Evolutionary conservation across 768 basidiomycete genomes (phyloP), one percentile per base, ranked within the genome.

Genomic region (Collybiopsis luxurians): DNA sequence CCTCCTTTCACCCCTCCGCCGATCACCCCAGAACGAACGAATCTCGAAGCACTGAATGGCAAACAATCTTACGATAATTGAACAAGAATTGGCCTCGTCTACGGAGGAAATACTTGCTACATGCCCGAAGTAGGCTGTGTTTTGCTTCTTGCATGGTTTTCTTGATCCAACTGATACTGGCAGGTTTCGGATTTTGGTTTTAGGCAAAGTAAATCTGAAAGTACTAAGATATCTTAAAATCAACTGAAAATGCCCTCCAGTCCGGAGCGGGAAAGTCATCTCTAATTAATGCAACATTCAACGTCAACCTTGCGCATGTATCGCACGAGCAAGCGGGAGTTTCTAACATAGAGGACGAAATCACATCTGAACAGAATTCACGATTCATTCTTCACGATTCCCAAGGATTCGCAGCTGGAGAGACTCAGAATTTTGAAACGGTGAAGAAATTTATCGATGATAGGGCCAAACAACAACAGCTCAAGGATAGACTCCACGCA

Each of bases 181-280:
- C 34, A 69, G 63, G 11, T 64, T 67, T 40, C 61, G 67, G 15
- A 65, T 69, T 28, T 59, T 69, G 4, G 63, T 69, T 7, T 62
- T 66, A 28, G 68, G 67, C 42, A 67, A 70, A 68, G 67, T 67
- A 28, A 26, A 17, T 24, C n/a, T n/a, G n/a, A n/a, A n/a, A n/a
- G n/a, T n/a, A n/a, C n/a, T n/a, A n/a, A n/a, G n/a, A n/a, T n/a
- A n/a, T n/a, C n/a, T n/a, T n/a, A n/a, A n/a, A n/a, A n/a, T n/a
- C n/a, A n/a, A n/a, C n/a, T n/a, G n/a, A n/a, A n/a, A n/a, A n/a
- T n/a, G n/a, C n/a, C n/a, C n/a, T 24, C 2, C 48, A 71, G 69
- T 54, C 63, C 31, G 71, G 71, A 30, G 59, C 64, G 0, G 71
- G 71, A 4, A 72, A 72, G 59, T 68, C 71, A 7, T 69, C 70